Evolutionary conservation across 139 green algal species (phyloP), one percentile per base, ranked within the genome.

Genomic region (Diplosphaera chodatii): DNA sequence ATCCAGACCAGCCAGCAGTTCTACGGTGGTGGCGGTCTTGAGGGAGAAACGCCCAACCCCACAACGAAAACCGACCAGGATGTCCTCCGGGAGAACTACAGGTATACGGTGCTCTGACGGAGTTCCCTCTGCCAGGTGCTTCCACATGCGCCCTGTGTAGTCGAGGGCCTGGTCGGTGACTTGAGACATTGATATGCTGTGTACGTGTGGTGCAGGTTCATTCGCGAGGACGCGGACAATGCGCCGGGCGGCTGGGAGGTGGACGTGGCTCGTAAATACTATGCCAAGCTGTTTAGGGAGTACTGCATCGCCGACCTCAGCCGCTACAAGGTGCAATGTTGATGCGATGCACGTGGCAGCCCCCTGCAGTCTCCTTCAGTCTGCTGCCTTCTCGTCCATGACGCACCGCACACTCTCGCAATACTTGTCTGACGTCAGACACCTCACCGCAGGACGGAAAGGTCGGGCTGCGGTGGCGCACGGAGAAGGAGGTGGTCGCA

Each of bases 221-320:
- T 90, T 13, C 78, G 90, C 1, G 67, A 66, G 0, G 80, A 86
- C 1, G 82, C 85, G 30, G 91, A 96, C 65, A 84, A 93, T 66
- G 30, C 34, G 4, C 76, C 76, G 20, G 70, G 62, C 55, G 70
- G 64, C 67, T 95, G 89, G 90, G 91, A 86, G 32, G 82, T 82
- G 59, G 72, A 83, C 0, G 76, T 97, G 30, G 90, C 92, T 1
- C 80, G 78, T 30, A 70, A 75, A 3, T 97, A 97, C 80, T 96
- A 97, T 66, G 72, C 87, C 56, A 85, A 90, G 59, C 84, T 98
- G 20, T 97, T 92, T 81, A 89, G 88, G 66, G 93, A 97, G 77
- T 98, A 96, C 71, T 86, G 78, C 74, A 89, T 98, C 25, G 92
- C 85, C 20, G 93, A 98, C 82, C 81, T 98, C 18, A 87, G 71